These are phyloP conservation scores for Chenopodium quinoa DNA, from an alignment of 148 eudicot genomes.

Conservation along the genomic window DNA sequence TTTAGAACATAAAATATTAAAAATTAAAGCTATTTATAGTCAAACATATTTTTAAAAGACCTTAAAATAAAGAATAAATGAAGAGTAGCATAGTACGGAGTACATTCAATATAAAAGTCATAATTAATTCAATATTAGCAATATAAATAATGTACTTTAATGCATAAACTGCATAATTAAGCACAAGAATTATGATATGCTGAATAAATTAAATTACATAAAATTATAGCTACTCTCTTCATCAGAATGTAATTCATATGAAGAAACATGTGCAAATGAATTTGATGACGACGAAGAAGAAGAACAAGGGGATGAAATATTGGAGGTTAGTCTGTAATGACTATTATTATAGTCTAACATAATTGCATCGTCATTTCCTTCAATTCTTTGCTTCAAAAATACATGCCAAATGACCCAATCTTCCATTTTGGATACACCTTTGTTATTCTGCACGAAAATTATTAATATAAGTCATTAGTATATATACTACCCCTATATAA, in stretches of 20 bases:
- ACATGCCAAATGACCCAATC: constrained; percentile 56
- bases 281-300: constrained; percentile 44
- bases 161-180: not conserved
- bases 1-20: too few relatives aligned
- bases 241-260: constrained; percentile 22
- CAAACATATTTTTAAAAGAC: too few relatives aligned
- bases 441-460: constrained; percentile 23
- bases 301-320: constrained; percentile 20
- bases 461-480: not conserved
- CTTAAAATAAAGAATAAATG: too few relatives aligned
- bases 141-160: not conserved
- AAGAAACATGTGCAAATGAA: constrained; percentile 34
- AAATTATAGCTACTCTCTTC: constrained; percentile 21
- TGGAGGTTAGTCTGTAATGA: not conserved
- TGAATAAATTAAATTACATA: not conserved
- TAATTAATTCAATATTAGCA: not conserved
- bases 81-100: not conserved
- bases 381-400: constrained; percentile 37
- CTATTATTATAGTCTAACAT: not conserved
- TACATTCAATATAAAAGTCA: not conserved
- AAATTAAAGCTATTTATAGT: too few relatives aligned
- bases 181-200: not conserved
- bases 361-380: constrained; percentile 11
- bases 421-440: constrained; percentile 25
- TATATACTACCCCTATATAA: too few relatives aligned